A percentile compares a stretch with the other conserved stretches of the same genome.
phyloP scores from a whole-genome alignment of 257 asterid genomes.

The Scutellaria galericulata region DNA sequence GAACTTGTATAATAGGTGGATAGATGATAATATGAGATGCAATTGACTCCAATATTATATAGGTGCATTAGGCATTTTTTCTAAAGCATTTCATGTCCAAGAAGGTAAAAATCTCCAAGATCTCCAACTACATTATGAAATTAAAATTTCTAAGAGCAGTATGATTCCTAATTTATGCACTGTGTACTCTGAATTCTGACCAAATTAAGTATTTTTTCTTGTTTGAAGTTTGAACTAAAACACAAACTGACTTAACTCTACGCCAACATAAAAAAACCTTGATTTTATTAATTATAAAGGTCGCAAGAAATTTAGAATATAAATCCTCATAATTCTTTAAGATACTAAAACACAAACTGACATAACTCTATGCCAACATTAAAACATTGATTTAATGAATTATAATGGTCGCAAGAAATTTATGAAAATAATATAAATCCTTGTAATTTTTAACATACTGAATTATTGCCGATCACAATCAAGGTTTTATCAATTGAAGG shows the following conservation, averaged over 20 bases:
- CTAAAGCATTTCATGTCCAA: not conserved
- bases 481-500: constrained; percentile 23
- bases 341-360: not conserved
- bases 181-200: not conserved
- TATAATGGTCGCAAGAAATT: too few species aligned
- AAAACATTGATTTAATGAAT: too few species aligned
- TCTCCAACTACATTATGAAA: not conserved
- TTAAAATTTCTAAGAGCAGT: not conserved
- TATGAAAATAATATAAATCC: too few species aligned
- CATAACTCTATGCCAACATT: too few species aligned
- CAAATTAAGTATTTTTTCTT: not conserved
- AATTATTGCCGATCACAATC: not conserved
- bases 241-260: not conserved
- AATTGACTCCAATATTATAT: constrained; percentile 9
- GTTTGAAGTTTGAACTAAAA: not conserved
- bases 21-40: constrained; percentile 1
- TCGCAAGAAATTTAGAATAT: too few species aligned
- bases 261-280: too few species aligned
- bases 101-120: not conserved
- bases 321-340: not conserved
- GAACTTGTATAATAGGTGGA: not conserved
- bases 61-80: not conserved
- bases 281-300: too few species aligned
- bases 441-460: too few species aligned
- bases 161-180: too few species aligned